These are phyloP conservation scores for Crithidia bombi DNA, from an alignment of 208 protist species.

Conservation along the genomic window DNA sequence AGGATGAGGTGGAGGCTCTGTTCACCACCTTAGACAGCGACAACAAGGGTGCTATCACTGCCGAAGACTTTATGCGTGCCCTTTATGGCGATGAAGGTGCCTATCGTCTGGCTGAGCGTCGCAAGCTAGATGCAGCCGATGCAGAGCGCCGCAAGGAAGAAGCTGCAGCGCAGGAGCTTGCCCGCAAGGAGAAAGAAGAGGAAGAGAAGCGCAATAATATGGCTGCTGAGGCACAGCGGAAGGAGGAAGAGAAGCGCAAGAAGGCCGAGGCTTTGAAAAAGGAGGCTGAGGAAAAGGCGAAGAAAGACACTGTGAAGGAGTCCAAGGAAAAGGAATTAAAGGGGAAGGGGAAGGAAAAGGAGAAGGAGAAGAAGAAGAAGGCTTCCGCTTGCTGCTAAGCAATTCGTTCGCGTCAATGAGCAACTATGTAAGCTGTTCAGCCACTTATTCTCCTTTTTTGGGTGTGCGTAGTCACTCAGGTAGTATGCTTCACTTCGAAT, in stretches of 20 bases:
- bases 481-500: no score
- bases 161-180: slow-evolving; percentile 18
- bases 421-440: background rate
- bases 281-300: slow-evolving; percentile 20
- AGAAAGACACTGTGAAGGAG: slow-evolving; percentile 23
- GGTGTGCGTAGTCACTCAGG: no score
- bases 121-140: slow-evolving; percentile 47
- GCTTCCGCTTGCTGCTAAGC: slow-evolving; percentile 52
- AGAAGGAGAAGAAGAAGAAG: slow-evolving; percentile 48
- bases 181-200: slow-evolving; percentile 22
- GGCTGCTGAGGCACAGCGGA: slow-evolving; percentile 15
- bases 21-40: slow-evolving; percentile 74
- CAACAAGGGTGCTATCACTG: slow-evolving; percentile 73
- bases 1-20: slow-evolving; percentile 81
- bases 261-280: slow-evolving; percentile 12
- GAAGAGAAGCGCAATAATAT: slow-evolving; percentile 11
- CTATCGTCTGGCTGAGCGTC: slow-evolving; percentile 50
- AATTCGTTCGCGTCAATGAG: background rate
- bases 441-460: no score
- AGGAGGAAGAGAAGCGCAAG: slow-evolving; percentile 16
- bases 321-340: slow-evolving; percentile 13
- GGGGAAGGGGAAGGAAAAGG: slow-evolving; percentile 9
- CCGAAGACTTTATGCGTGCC: slow-evolving; percentile 74
- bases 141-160: slow-evolving; percentile 37
- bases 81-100: slow-evolving; percentile 76